Evolutionary conservation across 805 yeast species (phyloP), one percentile per base, ranked within the genome.

Genomic region (Yarrowia porcina): DNA sequence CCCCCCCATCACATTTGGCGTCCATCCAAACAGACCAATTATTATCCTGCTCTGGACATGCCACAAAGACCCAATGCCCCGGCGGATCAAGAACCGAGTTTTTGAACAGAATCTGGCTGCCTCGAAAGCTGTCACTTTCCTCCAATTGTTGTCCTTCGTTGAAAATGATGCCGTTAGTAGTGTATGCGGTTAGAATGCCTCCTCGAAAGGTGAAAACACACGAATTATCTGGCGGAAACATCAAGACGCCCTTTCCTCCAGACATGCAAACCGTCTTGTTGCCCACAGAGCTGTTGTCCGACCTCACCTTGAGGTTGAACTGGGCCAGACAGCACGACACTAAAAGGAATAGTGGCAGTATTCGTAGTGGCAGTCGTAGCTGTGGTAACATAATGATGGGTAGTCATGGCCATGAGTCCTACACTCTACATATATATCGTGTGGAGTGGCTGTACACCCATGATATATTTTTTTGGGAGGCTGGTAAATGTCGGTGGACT

Each of bases 141-240:
- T 10, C 10, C 56, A 49, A 10, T 27, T 49, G 56, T 3, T 49
- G 21, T 6, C 30, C 39, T n/a, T 49, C 21, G 2, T 49, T 32
- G 30, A 49, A 33, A 9, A 49, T 2, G 15, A 49, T 11, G 18
- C 56, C 56, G 12, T 49, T 7, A 21, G 25, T 32, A 7, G 27
- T n/a, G 21, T 32, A 49, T 0, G 39, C 15, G 3, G 56, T 49
- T 1, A 49, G 39, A 21, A 49, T 49, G 15, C 56, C 56, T 2
- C 56, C 56, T n/a, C 39, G 18, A 21, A 49, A 49, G 8, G 38
- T 20, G 10, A 49, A 49, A 4, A 49, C 56, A n/a, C 56, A 49
- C 21, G 39, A 20, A n/a, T 32, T 49, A 9, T 20, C 39, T 20
- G 56, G 39, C 0, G 39, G 56, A 5, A 32, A 32, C 2, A 10